Evolutionary conservation across 768 basidiomycete genomes (phyloP), one percentile per base, ranked within the genome.

Genomic region (Lyophyllum shimeji): DNA sequence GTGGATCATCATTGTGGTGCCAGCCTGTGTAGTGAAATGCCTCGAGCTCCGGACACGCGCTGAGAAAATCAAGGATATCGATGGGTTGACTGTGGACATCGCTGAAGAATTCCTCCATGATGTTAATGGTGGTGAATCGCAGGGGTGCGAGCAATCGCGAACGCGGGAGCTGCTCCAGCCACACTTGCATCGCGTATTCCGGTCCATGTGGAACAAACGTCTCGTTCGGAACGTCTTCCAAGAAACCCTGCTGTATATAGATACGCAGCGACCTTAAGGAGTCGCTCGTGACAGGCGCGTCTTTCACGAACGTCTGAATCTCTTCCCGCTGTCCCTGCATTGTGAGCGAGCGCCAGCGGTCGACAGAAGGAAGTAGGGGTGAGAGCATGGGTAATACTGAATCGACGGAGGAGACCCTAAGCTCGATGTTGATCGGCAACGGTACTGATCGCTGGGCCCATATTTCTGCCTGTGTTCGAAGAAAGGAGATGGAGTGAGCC

Each of bases 361-460:
- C 64, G 42, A 89, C 63, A 25, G 78, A 71, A 9, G 80, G 73
- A 0, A 90, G 71, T 33, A 90, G 73, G 4, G 84, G 85, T 0
- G 86, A 84, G 31, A 90, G 71, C 56, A 90, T 75, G 8, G 87
- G 80, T 3, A 90, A 75, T 31, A 89, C 72, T 53, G 71, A 70
- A 55, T 87, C 82, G 24, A 75, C 68, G 53, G 78, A 73, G 20
- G 69, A 53, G 18, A 84, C 68, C 15, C 77, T 68, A 53, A 90
- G 64, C 34, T 82, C 73, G 49, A 90, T 72, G 57, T 81, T 76
- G 61, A 88, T 80, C 0, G 74, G 73, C 34, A 88, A 75, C 0
- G 82, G 82, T 5, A 68, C 59, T 3, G 86, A 86, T 46, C 76
- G 77, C 52, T 69, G 63, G 27, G 80, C 70, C 85, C 84, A 90